Evolutionary conservation across 768 basidiomycete species (phyloP), one percentile per base, ranked within the genome.

Genomic region (Boletus eberwhitei): DNA sequence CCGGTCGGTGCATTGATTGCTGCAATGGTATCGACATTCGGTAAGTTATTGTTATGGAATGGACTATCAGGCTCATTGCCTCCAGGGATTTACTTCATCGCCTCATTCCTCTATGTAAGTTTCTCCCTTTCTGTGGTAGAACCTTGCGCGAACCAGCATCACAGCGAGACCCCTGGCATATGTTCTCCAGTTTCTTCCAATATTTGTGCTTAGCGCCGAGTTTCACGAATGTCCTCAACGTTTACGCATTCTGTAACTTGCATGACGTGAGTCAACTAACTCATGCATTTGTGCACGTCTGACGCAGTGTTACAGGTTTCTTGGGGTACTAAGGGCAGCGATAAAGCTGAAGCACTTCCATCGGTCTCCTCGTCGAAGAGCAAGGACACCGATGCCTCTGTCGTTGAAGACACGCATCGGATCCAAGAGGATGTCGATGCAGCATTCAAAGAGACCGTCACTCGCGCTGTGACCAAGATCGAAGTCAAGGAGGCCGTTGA

Each of bases 221-320:
- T 62, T 96, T 96, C 75, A 94, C 88, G 35, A 98, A 97, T 68
- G 87, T 98, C 42, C 81, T 96, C 63, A 96, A 96, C 72, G 90
- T 95, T 36, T 98, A 98, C 69, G 94, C 95, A 1, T 98, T 98
- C 79, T 97, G 93, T 74, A 97, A 97, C 74, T 75, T 97, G 72
- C 93, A 93, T 69, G 93, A 94, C 71, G 90, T 90, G 57, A 43
- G 79, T 70, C 3, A 46, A 52, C 24, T 22, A 41, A 41, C 43
- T 46, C 17, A 42, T 37, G n/a, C 31, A 29, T 36, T 1, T 16
- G 14, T 5, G 12, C 24, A 37, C n/a, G 6, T 37, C 35, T 43
- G 45, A 48, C 29, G 58, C 21, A n/a, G 39, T 35, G 50, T 50
- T 58, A 37, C 55, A 88, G 83, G 88, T 92, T 19, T 90, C 88